Evolutionary conservation across 805 yeast species (phyloP), one percentile per base, ranked within the genome.

Genomic region (Wickerhamiella musiphila): DNA sequence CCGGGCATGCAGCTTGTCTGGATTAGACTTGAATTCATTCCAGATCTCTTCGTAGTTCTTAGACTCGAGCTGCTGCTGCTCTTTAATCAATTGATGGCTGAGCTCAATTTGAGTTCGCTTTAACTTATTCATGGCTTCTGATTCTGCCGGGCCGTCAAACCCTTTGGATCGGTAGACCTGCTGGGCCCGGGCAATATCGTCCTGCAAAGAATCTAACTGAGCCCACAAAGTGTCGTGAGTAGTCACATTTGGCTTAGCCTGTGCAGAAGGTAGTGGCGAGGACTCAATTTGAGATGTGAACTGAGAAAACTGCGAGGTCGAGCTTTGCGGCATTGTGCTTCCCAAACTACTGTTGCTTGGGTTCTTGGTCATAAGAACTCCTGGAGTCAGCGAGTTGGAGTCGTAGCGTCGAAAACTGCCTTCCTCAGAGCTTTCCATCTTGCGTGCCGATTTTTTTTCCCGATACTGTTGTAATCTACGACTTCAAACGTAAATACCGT

Each of bases 141-240:
- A 58, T 47, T 74, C 76, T 26, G 57, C 46, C 6, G 43, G 33
- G 4, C 64, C 61, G 32, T 60, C 52, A 33, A 59, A 58, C 26
- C 57, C 53, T 15, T 53, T 52, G 31, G 42, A 39, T 10, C 35
- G 23, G 24, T 43, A 45, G 10, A 54, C 54, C 14, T 47, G 42
- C n/a, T 40, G 45, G 2, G 79, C 70, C 59, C 75, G 61, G 32
- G 60, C 61, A 35, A 67, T 66, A 6, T 82, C 90, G 40, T 79
- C 93, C 41, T 81, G 84, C 39, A 86, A 60, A 1, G 78, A 75
- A 45, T 78, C 93, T 31, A 83, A 73, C 43, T 81, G 92, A 5
- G 86, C 73, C 93, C 93, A 84, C 28, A 79, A 60, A 45, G 66
- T 65, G 52, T 79, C 93, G 54, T 73, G 83, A 38, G 68, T 58